These are phyloP conservation scores for Talaromyces pinophilus DNA, from an alignment of 2,329 filamentous ascomycete genomes.

Conservation along the genomic window DNA sequence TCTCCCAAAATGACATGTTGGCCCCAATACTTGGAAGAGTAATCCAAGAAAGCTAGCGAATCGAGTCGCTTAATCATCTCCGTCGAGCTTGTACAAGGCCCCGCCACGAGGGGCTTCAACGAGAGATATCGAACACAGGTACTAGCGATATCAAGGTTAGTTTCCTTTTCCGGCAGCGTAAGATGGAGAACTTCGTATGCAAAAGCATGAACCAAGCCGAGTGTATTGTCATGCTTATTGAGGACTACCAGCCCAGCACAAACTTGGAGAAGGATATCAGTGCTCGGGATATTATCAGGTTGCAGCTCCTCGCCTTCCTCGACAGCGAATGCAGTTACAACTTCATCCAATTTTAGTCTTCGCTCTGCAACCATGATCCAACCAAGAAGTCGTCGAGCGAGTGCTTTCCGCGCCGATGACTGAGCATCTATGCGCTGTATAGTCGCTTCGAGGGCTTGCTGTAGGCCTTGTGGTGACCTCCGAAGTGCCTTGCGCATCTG, in stretches of 20 bases:
- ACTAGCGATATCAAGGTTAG: not conserved
- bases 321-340: not conserved
- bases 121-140: not conserved
- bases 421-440: not conserved
- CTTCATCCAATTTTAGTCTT: not conserved
- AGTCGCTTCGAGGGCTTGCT: not conserved
- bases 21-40: not conserved
- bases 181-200: constrained; percentile 2
- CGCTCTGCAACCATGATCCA: not conserved
- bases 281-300: constrained; percentile 1
- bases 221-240: constrained; percentile 14
- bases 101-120: not conserved
- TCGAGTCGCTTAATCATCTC: constrained; percentile 1
- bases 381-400: not conserved
- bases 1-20: not conserved
- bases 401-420: not conserved
- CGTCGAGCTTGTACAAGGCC: not conserved
- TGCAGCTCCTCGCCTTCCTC: not conserved
- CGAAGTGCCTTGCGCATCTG: not conserved
- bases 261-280: constrained; percentile 15
- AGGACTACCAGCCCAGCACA: constrained; percentile 18
- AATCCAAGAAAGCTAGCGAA: not conserved
- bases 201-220: constrained; percentile 17
- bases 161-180: not conserved
- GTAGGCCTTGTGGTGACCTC: not conserved